A percentile compares a stretch with the other conserved stretches of the same genome.
These are phyloP conservation scores for Dictyostelium citrinum DNA, from an alignment of 78 protist genomes.

Conservation along the genomic window DNA sequence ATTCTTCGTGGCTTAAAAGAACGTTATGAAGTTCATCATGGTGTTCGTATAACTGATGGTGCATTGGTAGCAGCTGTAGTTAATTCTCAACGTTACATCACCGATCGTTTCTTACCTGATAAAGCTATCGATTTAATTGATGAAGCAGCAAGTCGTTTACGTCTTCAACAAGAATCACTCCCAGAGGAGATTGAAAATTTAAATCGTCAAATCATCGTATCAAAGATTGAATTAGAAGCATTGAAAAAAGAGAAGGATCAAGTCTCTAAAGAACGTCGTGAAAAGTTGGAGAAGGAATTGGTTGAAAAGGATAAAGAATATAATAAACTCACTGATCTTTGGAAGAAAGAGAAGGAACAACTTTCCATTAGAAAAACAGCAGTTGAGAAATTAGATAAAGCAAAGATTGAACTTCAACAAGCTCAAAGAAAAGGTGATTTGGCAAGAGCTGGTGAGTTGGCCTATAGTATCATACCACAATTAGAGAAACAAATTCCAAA, in stretches of 20 bases:
- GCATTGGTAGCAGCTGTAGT: conserved; percentile 96
- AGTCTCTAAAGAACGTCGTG: conserved; percentile 61
- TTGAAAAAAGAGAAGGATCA: conserved; percentile 88
- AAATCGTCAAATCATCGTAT: conserved; percentile 89
- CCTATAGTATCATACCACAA: conserved; percentile 92
- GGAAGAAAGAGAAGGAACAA: conserved; percentile 64
- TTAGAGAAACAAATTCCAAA: conserved; percentile 72
- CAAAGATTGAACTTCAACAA: conserved; percentile 75
- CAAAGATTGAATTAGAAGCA: conserved; percentile 94
- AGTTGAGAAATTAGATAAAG: conserved; percentile 79
- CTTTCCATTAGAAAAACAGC: conserved; percentile 56
- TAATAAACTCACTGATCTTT: not conserved
- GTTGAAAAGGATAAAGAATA: conserved; percentile 72
- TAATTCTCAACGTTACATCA: conserved; percentile 94
- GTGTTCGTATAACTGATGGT: conserved; percentile 95
- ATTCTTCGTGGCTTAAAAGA: conserved; percentile 98
- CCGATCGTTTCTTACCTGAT: conserved; percentile 98
- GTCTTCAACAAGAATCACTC: conserved; percentile 96
- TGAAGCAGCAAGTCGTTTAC: conserved; percentile 93
- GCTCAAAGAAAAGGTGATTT: conserved; percentile 93
- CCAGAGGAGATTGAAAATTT: conserved; percentile 95
- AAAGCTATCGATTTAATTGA: conserved; percentile 99
- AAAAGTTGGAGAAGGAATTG: conserved; percentile 80
- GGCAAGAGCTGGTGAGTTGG: conserved; percentile 91
- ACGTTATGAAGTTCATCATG: conserved; percentile 95